Percentiles rank a stretch among this genome's conserved stretches.
These are phyloP conservation scores for Hymenoscyphus scutula DNA, from an alignment of 2,329 filamentous ascomycete species.

Conservation along the genomic window DNA sequence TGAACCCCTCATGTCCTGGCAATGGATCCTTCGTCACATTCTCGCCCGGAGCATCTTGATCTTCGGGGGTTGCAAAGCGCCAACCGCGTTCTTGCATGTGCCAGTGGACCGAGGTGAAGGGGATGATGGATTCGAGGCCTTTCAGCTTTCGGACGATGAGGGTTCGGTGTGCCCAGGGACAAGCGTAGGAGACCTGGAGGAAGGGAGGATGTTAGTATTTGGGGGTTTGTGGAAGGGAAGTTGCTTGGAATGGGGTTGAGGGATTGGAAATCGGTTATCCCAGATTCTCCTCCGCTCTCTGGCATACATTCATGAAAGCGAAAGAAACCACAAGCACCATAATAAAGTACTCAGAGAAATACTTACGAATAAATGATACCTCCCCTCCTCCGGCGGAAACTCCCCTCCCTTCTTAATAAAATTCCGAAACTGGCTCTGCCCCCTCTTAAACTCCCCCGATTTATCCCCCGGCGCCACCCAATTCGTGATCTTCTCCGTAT, in stretches of 20 bases:
- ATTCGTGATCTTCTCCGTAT: conserved; percentile 63
- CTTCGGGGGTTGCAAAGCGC: conserved; percentile 61
- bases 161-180: conserved; percentile 78
- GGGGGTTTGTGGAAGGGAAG: not conserved
- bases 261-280: no score
- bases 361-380: conserved; percentile 86
- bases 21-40: conserved; percentile 64
- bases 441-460: conserved; percentile 89
- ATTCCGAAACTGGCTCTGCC: conserved; percentile 76
- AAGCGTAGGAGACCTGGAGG: conserved; percentile 38
- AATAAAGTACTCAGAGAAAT: conserved; percentile 56
- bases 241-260: no score
- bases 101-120: conserved; percentile 44
- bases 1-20: conserved; percentile 59
- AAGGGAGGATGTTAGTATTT: not conserved
- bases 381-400: conserved; percentile 74
- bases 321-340: no score
- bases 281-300: no score
- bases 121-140: conserved; percentile 82
- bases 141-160: conserved; percentile 88
- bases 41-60: conserved; percentile 53
- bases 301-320: no score
- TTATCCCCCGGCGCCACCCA: conserved; percentile 79
- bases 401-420: conserved; percentile 60
- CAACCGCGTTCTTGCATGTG: conserved; percentile 69